Base-by-base conservation (phyloP, 129 eudicot genomes). In the Escallonia herrerae region DNA sequence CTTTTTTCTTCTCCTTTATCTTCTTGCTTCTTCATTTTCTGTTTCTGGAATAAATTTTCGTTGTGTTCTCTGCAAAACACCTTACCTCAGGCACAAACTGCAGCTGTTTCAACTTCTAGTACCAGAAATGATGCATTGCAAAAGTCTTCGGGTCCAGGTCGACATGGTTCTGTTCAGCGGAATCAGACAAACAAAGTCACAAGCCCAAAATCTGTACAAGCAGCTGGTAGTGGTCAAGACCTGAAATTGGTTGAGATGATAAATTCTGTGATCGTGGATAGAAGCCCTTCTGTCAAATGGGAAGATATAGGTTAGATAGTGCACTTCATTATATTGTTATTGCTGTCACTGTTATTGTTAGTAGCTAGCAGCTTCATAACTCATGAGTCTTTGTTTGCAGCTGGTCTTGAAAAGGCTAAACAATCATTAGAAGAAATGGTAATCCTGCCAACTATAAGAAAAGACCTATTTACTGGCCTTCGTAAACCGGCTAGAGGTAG, bases 201-300 rank as follows among this genome's bases (percentile, higher is more conserved):
- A 60, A 71, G 70, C 60, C 52, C 89, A 51, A 94, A 80, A 67
- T 73, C 94, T 61, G 68, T 38, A 40, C 85, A 76, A 69, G 93
- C 74, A 70, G 15, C 82, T 62, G 77, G 66, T 58, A 66, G 70
- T 72, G 86, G 81, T 42, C 79, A 75, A 75, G 99, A 94, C 71
- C 64, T 83, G 22, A 86, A 94, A 64, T 77, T 94, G 80, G 88
- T 80, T 57, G 99, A 94, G 65, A 86, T 84, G 97, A 89, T 94
- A 68, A 90, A 89, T 71, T 84, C 99, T 73, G 82, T 94, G 68
- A 89, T 94, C 59, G 86, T 94, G 53, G 99, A 94, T 72, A 69
- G 84, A 66, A 86, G 99, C 73, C 99, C 93, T 66, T 94, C 99
- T 68, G 95, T 94, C 51, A 89, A 86, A 82, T 94, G 99, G 99